A percentile compares a stretch with the other conserved stretches of the same genome.
These are phyloP conservation scores for Ophiostoma ulmi DNA, from an alignment of 2,329 filamentous ascomycete genomes.

Conservation along the genomic window DNA sequence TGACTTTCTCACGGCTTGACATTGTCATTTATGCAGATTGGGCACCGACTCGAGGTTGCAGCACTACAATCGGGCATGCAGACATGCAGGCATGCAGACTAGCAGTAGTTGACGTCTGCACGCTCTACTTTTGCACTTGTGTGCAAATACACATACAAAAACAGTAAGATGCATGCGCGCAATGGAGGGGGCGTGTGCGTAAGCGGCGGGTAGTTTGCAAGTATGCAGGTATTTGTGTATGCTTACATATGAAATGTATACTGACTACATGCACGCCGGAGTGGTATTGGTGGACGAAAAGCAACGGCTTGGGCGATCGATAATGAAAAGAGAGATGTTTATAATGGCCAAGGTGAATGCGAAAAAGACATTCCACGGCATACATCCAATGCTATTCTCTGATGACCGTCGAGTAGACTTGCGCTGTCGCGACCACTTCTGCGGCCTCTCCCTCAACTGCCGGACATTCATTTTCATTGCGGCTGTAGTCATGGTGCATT, in stretches of 20 bases:
- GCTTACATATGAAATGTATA: background rate
- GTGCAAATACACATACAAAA: background rate
- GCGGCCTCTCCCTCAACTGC: background rate
- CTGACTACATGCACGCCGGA: background rate
- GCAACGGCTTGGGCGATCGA: too few species aligned
- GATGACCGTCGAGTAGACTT: background rate
- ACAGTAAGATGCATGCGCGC: background rate
- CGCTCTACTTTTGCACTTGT: background rate
- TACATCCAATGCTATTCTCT: too few species aligned
- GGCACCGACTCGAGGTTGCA: constrained; percentile 1
- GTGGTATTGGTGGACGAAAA: background rate
- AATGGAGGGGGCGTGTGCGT: background rate
- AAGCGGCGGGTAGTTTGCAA: background rate
- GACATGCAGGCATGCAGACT: background rate
- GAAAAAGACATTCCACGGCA: background rate
- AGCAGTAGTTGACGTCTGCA: background rate
- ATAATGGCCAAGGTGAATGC: background rate
- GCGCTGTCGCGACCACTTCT: background rate
- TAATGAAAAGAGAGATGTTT: background rate
- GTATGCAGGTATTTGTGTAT: background rate
- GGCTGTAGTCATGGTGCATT: background rate
- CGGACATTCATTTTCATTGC: background rate
- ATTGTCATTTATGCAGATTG: background rate
- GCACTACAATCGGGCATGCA: constrained; percentile 3
- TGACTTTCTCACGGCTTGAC: background rate